Evolutionary conservation across 306 rosid species (phyloP), one percentile per base, ranked within the genome.

Genomic region (Inga oerstediana): DNA sequence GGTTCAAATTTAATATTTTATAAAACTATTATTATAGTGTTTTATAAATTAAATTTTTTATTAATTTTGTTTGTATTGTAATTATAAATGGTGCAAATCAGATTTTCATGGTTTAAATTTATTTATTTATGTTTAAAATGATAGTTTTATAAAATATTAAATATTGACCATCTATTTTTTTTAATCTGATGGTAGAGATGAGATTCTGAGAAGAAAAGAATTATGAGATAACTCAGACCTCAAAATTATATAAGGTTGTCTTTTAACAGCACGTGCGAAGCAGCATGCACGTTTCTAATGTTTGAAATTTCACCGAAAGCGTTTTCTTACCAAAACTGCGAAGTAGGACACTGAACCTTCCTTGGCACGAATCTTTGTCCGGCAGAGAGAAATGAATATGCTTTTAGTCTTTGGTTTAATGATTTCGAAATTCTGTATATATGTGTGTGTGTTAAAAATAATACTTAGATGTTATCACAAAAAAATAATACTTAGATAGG

Each of bases 241-340:
- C 64, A 20, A 58, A 58, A 10, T 48, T 48, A 48, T 48, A 15
- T 16, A 1, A 8, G 30, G 13, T 10, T 7, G 30, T n/a, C 4
- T 19, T 58, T 20, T 20, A 58, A 5, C 20, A 67, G 7, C 13
- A 67, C 44, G 24, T 67, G 72, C 2, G 46, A 67, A 16, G 22
- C n/a, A 67, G 46, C 19, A 67, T 67, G 72, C 72, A 67, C 72
- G 72, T 67, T 67, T 37, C 10, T 7, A 67, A 35, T 35, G 72
- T 34, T 8, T 8, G 13, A 67, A 7, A 3, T 37, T 27, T 39
- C 72, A 17, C 19, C 37, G 44, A 35, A 67, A 34, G 19, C 2
- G 17, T 15, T 13, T 66, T 15, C 46, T 15, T 66, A 67, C 46
- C 72, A 8, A 17, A 32, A 13, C 2, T 15, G 72, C 2, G 4